Percentiles rank a stretch among this genome's conserved stretches.
Evolutionary conservation across 768 basidiomycete species (phyloP).

Genomic region (Jaapia argillacea): DNA sequence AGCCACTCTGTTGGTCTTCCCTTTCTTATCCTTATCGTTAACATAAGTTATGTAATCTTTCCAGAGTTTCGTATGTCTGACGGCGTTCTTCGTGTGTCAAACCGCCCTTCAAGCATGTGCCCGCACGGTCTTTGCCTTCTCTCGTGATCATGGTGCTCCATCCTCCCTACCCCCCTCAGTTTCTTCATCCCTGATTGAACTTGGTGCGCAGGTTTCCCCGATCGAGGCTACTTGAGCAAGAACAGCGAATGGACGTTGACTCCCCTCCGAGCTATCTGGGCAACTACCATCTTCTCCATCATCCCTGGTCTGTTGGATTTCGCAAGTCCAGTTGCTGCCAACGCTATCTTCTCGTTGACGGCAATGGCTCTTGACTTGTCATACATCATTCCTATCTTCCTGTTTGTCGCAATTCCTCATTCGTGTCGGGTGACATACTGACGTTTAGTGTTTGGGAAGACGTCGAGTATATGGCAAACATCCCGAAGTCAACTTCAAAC

Average conservation of each 20-base stretch:
- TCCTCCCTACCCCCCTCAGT: background rate
- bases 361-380: constrained; percentile 71
- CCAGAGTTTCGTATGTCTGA: constrained; percentile 70
- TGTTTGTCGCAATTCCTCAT: constrained; percentile 20
- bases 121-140: constrained; percentile 78
- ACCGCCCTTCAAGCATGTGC: constrained; percentile 77
- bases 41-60: no score
- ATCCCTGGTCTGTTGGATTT: constrained; percentile 68
- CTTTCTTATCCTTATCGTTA: no score
- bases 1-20: no score
- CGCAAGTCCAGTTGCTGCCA: constrained; percentile 66
- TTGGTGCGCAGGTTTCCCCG: constrained; percentile 23
- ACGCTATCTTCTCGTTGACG: constrained; percentile 75
- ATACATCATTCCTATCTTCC: constrained; percentile 77
- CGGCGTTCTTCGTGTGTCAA: constrained; percentile 82
- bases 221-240: constrained; percentile 3
- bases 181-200: background rate
- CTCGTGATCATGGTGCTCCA: constrained; percentile 55
- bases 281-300: constrained; percentile 55
- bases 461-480: constrained; percentile 60
- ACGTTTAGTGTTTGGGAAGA: constrained; percentile 12
- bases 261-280: constrained; percentile 52
- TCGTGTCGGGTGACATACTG: background rate
- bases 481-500: constrained; percentile 76
- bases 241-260: constrained; percentile 6